phyloP scores from a whole-genome alignment of 169 alveolate species.

The Eimeria zaria region DNA sequence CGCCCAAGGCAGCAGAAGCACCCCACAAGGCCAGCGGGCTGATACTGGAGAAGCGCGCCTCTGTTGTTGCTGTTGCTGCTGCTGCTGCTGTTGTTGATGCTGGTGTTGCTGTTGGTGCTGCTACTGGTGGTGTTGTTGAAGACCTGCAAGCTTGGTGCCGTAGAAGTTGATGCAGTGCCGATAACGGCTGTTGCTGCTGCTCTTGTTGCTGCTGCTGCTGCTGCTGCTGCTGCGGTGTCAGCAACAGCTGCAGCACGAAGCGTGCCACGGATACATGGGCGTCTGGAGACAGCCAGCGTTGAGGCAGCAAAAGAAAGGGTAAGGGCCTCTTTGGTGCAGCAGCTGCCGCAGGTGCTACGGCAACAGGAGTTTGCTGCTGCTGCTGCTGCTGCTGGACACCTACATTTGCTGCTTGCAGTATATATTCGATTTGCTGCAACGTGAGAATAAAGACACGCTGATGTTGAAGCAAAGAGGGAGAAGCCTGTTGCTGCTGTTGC shows the following conservation, averaged over 20 bases:
- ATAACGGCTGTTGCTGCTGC: slow-evolving; percentile 6
- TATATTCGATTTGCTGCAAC: slow-evolving; percentile 7
- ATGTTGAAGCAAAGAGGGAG: not conserved
- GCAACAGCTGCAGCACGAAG: slow-evolving; percentile 58
- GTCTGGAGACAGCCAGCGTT: slow-evolving; percentile 45
- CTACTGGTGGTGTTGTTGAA: slow-evolving; percentile 5
- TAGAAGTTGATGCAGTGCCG: not conserved
- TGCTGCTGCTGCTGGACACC: slow-evolving; percentile 31
- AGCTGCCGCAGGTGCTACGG: not conserved
- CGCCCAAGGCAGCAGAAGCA: slow-evolving; percentile 26
- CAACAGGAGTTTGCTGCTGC: not conserved
- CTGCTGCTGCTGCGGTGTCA: slow-evolving; percentile 18
- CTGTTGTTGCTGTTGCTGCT: slow-evolving; percentile 5
- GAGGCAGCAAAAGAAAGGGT: slow-evolving; percentile 38
- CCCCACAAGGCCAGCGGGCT: slow-evolving; percentile 24
- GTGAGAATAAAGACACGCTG: slow-evolving; percentile 25
- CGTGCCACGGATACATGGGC: slow-evolving; percentile 5
- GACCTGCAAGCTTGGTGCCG: not conserved
- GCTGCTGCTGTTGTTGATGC: not conserved
- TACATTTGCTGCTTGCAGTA: slow-evolving; percentile 35
- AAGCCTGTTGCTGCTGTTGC: slow-evolving; percentile 19
- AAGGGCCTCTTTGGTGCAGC: not conserved
- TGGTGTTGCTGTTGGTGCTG: slow-evolving; percentile 6
- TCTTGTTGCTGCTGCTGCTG: slow-evolving; percentile 39
- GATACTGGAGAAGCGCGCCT: not conserved